Percentiles rank a stretch among this genome's conserved stretches.
These are phyloP conservation scores for Aspergillus sp. DNA, from an alignment of 2,329 filamentous ascomycete species.

Conservation along the genomic window DNA sequence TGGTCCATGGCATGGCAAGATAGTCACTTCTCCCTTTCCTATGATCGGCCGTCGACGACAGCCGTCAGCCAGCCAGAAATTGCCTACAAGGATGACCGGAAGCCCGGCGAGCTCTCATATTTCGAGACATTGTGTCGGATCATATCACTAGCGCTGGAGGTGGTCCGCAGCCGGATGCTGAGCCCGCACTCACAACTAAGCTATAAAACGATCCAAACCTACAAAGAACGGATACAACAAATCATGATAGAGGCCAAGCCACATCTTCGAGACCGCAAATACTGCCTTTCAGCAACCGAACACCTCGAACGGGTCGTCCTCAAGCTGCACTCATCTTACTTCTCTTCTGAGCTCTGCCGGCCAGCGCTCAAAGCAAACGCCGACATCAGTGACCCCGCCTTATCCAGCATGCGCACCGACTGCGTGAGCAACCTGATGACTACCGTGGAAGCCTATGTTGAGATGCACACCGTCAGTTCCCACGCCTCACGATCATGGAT, in stretches of 20 bases:
- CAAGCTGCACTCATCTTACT: slow-evolving; percentile 64
- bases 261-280: slow-evolving; percentile 56
- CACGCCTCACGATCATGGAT: slow-evolving; percentile 51
- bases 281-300: slow-evolving; percentile 46
- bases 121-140: slow-evolving; percentile 62
- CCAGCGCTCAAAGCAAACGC: slow-evolving; percentile 59
- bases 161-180: slow-evolving; percentile 59
- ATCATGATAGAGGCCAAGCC: slow-evolving; percentile 61
- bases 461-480: slow-evolving; percentile 49
- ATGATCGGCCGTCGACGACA: slow-evolving; percentile 59
- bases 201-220: slow-evolving; percentile 56
- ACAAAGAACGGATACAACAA: slow-evolving; percentile 58
- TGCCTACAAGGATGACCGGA: slow-evolving; percentile 50
- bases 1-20: slow-evolving; percentile 68
- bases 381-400: slow-evolving; percentile 44
- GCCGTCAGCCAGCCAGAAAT: slow-evolving; percentile 57
- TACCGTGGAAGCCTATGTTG: slow-evolving; percentile 63
- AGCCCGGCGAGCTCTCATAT: slow-evolving; percentile 54
- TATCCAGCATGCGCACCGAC: slow-evolving; percentile 49
- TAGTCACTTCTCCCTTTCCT: slow-evolving; percentile 63
- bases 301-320: slow-evolving; percentile 62
- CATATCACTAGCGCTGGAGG: slow-evolving; percentile 56
- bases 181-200: slow-evolving; percentile 56
- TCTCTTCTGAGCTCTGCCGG: slow-evolving; percentile 63
- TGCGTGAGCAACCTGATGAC: slow-evolving; percentile 58